Evolutionary conservation across 2,329 filamentous ascomycete genomes (phyloP).

Genomic region (Aspergillus pseudoglaucus): DNA sequence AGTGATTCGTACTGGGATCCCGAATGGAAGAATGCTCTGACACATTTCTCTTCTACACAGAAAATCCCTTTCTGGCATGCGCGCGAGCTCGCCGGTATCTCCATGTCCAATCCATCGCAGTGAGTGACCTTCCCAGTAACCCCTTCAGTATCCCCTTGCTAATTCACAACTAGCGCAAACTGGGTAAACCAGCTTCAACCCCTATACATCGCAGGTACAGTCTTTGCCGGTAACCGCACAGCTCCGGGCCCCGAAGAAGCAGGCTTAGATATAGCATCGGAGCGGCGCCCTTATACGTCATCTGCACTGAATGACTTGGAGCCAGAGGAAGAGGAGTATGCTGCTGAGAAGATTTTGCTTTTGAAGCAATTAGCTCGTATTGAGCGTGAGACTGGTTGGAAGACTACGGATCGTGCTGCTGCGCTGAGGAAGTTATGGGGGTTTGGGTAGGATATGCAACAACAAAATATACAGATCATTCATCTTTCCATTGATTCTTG

Average conservation of each 20-base stretch:
- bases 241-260: background rate
- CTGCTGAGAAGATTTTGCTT: constrained; percentile 7
- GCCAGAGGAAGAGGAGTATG: background rate
- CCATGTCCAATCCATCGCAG: constrained; percentile 6
- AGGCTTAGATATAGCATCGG: background rate
- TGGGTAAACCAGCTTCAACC: constrained; percentile 13
- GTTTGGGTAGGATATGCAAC: constrained; percentile 1
- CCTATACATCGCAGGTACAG: constrained; percentile 8
- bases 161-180: constrained; percentile 5
- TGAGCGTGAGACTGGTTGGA: constrained; percentile 13
- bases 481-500: too few relatives aligned
- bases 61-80: constrained; percentile 5
- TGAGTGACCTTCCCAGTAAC: background rate
- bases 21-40: background rate
- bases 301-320: background rate
- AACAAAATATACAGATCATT: too few relatives aligned
- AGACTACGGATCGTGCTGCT: constrained; percentile 7
- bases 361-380: constrained; percentile 11
- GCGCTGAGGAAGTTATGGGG: constrained; percentile 6
- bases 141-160: background rate
- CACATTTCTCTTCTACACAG: background rate
- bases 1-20: background rate
- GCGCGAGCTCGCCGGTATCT: constrained; percentile 5
- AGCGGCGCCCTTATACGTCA: background rate
- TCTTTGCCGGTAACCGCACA: constrained; percentile 1